Evolutionary conservation across 192 early-diverging fungal species (phyloP).

Genomic region (Coemansia sp.): DNA sequence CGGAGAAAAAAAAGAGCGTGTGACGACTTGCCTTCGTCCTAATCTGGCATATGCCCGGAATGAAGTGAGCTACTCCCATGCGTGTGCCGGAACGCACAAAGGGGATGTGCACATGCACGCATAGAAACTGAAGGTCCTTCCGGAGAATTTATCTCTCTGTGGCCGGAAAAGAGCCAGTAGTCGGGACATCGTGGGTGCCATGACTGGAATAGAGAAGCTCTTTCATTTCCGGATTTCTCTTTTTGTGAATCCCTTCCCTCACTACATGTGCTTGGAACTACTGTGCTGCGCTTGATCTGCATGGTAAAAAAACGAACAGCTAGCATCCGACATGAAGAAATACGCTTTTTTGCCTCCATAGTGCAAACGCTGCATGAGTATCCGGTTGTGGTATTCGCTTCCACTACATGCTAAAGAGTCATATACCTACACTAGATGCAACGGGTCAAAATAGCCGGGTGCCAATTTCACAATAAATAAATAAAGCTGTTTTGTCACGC

Average conservation of each 20-base stretch:
- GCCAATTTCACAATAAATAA: neutral
- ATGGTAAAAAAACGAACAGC: neutral
- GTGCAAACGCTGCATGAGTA: neutral
- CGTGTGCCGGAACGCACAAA: neutral
- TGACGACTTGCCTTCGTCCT: neutral
- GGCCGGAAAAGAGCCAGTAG: slow-evolving; percentile 3
- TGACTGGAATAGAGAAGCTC: slow-evolving; percentile 2
- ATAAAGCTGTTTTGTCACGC: neutral
- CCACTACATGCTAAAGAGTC: neutral
- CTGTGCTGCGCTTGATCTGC: neutral
- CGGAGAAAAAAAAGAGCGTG: neutral
- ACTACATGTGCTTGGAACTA: no score
- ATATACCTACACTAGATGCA: neutral
- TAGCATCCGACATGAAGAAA: neutral
- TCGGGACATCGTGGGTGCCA: neutral
- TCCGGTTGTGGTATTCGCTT: neutral
- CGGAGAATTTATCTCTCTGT: neutral
- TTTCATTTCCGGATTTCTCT: neutral
- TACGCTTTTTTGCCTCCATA: neutral
- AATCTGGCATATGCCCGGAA: no score
- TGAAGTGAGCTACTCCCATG: neutral
- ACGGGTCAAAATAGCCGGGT: neutral
- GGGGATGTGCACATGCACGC: neutral
- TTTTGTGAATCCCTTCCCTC: neutral
- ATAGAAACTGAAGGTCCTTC: neutral